Evolutionary conservation across 768 basidiomycete genomes (phyloP).

Genomic region (Megacollybia marginata): DNA sequence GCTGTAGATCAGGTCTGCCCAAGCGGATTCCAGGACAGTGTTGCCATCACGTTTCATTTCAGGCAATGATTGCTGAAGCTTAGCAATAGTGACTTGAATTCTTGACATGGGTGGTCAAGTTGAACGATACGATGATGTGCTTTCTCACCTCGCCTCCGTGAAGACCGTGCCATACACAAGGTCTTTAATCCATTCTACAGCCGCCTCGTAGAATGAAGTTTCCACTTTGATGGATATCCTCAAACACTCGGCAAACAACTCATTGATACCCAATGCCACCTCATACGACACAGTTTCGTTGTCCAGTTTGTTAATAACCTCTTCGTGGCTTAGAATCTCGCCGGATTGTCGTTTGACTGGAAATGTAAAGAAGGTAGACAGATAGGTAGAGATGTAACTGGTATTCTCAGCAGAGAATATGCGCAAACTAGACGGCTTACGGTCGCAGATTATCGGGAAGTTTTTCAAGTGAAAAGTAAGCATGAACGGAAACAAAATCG

Average conservation of each 20-base stretch:
- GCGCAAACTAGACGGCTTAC: conserved; percentile 29
- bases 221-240: conserved; percentile 83
- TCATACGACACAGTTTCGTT: conserved; percentile 88
- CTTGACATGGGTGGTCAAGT: conserved; percentile 29
- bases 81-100: conserved; percentile 77
- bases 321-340: conserved; percentile 69
- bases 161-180: conserved; percentile 71
- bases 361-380: conserved; percentile 81
- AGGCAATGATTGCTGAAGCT: conserved; percentile 84
- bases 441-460: conserved; percentile 73
- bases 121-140: not conserved
- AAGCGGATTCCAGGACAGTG: conserved; percentile 69
- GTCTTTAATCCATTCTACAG: conserved; percentile 82
- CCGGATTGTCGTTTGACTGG: conserved; percentile 71
- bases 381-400: conserved; percentile 74
- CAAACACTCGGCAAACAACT: conserved; percentile 66
- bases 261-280: conserved; percentile 54
- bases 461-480: conserved; percentile 67
- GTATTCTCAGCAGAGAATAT: not conserved
- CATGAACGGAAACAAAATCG: conserved; percentile 82
- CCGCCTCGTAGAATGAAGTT: conserved; percentile 66
- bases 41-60: conserved; percentile 86
- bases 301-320: conserved; percentile 86
- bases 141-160: conserved; percentile 63
- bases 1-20: conserved; percentile 57